Conservation (phyloP, 2,329 filamentous ascomycete species). For the Diplodia scrobiculata region DNA sequence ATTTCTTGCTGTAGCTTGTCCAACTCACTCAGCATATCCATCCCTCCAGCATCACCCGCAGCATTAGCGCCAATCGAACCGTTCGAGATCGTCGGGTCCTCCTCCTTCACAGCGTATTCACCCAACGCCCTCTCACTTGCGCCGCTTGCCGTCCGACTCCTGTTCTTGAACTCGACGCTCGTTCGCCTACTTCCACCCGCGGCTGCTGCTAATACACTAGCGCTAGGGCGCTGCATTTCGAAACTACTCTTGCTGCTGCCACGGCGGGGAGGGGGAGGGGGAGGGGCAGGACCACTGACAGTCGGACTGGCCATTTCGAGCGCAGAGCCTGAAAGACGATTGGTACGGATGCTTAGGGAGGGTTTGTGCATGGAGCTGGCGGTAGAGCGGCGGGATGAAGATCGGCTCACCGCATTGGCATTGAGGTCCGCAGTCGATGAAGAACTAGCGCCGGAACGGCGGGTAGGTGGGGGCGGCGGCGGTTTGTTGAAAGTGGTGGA, state of each 20-base stretch:
- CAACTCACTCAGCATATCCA: conserved; percentile 45
- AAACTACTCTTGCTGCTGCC: conserved; percentile 28
- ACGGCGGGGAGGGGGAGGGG: conserved; percentile 23
- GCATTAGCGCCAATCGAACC: background rate
- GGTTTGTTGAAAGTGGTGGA: conserved; percentile 1
- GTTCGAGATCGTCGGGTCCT: background rate
- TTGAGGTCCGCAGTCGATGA: conserved; percentile 10
- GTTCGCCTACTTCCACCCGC: background rate
- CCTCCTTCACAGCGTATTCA: background rate
- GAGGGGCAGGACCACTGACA: conserved; percentile 15
- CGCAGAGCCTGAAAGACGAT: conserved; percentile 26
- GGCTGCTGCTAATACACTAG: background rate
- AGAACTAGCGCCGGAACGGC: conserved; percentile 21
- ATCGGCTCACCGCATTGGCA: conserved; percentile 15
- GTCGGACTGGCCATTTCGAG: conserved; percentile 14
- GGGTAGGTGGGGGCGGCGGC: conserved; percentile 22
- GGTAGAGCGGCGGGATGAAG: conserved; percentile 25
- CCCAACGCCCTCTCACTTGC: conserved; percentile 15
- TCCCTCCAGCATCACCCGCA: background rate
- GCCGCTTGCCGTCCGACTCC: conserved; percentile 20
- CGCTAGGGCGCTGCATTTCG: conserved; percentile 23
- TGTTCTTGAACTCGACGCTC: conserved; percentile 6
- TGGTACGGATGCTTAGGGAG: background rate
- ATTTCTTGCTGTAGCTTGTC: conserved; percentile 46
- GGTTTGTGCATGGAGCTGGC: conserved; percentile 24